Evolutionary conservation across 1,284 basidiomycete genomes (phyloP).

Genomic region (Apiotrichum siamense): DNA sequence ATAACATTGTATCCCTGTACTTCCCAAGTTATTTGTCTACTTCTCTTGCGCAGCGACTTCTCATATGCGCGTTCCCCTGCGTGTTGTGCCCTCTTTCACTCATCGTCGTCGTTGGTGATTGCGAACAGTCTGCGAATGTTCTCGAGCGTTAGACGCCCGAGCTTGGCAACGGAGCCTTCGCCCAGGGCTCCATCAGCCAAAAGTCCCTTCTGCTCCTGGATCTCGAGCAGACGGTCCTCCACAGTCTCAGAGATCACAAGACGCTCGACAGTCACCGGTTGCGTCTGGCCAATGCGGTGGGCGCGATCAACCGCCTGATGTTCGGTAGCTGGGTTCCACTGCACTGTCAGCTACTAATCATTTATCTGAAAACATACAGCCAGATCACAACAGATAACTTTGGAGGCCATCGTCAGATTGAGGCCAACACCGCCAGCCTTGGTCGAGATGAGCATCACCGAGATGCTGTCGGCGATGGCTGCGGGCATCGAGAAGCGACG

Average conservation of each 20-base stretch:
- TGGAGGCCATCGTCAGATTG: slow-evolving; percentile 38
- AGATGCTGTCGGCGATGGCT: slow-evolving; percentile 18
- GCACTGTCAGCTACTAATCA: not conserved
- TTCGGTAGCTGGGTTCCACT: slow-evolving; percentile 45
- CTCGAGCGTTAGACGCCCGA: slow-evolving; percentile 13
- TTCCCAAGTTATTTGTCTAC: too few relatives aligned
- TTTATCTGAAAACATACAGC: slow-evolving; percentile 4
- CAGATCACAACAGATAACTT: slow-evolving; percentile 25
- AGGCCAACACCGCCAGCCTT: slow-evolving; percentile 44
- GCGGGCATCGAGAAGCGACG: slow-evolving; percentile 28
- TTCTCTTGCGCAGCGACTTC: too few relatives aligned
- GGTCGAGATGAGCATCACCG: slow-evolving; percentile 45
- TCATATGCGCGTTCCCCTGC: too few relatives aligned
- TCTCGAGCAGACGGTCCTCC: slow-evolving; percentile 29
- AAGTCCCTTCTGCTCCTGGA: slow-evolving; percentile 36
- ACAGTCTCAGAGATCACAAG: slow-evolving; percentile 54
- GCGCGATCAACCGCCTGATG: slow-evolving; percentile 48
- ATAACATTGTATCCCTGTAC: too few relatives aligned
- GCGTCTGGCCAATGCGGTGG: slow-evolving; percentile 88
- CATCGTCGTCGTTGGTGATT: slow-evolving; percentile 1
- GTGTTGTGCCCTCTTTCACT: too few relatives aligned
- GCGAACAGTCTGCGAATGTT: slow-evolving; percentile 18
- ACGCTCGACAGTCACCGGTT: slow-evolving; percentile 74
- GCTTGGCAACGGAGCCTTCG: slow-evolving; percentile 32
- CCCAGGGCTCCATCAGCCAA: slow-evolving; percentile 47